These are phyloP conservation scores for Botryotinia convoluta DNA, from an alignment of 2,329 filamentous ascomycete genomes.

Conservation along the genomic window DNA sequence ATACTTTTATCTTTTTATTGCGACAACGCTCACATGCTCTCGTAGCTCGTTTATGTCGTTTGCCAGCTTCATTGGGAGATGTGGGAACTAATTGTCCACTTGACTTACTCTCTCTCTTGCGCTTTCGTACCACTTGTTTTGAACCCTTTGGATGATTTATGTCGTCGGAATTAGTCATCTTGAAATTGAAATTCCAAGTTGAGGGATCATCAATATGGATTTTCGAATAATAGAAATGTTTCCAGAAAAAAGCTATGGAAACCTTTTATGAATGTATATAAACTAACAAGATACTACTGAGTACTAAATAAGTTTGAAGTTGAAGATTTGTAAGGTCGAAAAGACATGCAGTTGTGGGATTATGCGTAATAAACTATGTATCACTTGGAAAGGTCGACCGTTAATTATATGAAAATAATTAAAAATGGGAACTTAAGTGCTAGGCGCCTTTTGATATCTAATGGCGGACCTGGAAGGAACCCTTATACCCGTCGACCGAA, in stretches of 20 bases:
- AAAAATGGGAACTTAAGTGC: background rate
- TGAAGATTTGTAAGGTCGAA: background rate
- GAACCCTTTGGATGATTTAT: background rate
- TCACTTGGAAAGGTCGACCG: conserved; percentile 1
- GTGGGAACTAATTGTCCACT: background rate
- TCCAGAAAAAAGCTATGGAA: background rate
- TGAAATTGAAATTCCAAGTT: background rate
- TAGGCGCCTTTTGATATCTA: background rate
- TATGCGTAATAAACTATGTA: background rate
- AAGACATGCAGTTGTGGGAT: background rate
- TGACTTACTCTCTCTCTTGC: conserved; percentile 5
- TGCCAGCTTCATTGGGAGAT: background rate
- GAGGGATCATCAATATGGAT: background rate
- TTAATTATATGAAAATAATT: conserved; percentile 10
- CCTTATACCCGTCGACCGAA: conserved; percentile 2
- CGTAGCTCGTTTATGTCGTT: conserved; percentile 6
- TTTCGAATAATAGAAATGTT: background rate
- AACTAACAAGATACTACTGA: background rate
- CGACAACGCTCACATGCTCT: conserved; percentile 17
- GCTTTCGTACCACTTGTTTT: conserved; percentile 4
- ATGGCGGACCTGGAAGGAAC: background rate
- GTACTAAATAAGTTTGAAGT: background rate
- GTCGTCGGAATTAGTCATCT: background rate
- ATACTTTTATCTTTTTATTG: conserved; percentile 16
- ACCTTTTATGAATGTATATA: background rate